Base-by-base conservation (phyloP, 2,329 filamentous ascomycete species). In the Fusarium proliferatum region DNA sequence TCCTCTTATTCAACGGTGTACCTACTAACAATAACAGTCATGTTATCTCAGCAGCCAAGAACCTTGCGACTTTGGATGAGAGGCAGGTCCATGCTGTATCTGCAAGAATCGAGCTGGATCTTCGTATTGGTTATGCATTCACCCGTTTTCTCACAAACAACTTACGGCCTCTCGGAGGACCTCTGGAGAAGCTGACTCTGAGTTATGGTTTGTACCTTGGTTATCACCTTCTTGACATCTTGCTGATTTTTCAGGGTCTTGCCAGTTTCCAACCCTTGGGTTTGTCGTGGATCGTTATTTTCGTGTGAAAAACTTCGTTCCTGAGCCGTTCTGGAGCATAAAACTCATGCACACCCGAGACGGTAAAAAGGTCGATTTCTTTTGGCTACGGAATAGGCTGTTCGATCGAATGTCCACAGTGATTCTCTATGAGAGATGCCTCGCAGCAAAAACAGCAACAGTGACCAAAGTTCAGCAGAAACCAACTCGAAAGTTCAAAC, bases 241-340 rank as follows among this genome's bases (percentile, higher is more conserved):
- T 28, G 46, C 71, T 79, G 10, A 75, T 57, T 21, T 9, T 17
- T 26, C 45, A 94, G 94, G 89, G 19, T 97, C 95, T 8, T 99
- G 96, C 75, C 96, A 99, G 81, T 99, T 99, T 78, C 96, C 96
- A 3, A 98, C 96, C 0, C 87, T 99, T 9, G 96, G 96, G 0
- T 99, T 99, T 75, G 96, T 99, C 3, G 96, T 99, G 11, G 96
- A 99, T 82, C 91, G 96, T 53, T 99, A 98, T 81, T 94, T 97
- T 77, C 91, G 94, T 57, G 96, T 99, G 58, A 92, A 94, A 72
- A 97, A 97, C 76, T 99, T 99, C 81, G 91, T 96, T 2, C 93
- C 96, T 0, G 96, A 99, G 80, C 86, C 89, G 0, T 99, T 98
- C 82, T 99, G 96, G 96, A 89, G 89, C 67, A 97, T 99, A 85